Base-by-base conservation (phyloP, 2,329 filamentous ascomycete genomes). In the Pseudopyricularia cyperi region DNA sequence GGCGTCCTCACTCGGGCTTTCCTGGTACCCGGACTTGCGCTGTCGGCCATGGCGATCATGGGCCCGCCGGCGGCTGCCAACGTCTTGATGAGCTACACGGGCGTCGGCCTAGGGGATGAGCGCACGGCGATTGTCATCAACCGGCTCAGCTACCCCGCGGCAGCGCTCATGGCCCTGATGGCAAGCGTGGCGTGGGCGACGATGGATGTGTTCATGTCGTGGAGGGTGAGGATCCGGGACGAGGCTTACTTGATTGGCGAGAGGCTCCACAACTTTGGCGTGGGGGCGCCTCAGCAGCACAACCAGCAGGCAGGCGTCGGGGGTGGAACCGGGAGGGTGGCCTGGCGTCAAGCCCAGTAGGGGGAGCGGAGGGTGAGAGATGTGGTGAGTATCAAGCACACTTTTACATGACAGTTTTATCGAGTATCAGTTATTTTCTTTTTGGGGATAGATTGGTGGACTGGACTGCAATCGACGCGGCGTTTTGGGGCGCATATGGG, bases 231-330 rank as follows among this genome's bases (percentile, higher is more conserved):
- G 53, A 89, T 98, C 47, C 76, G 89, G 37, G 94, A 98, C 65
- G 94, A 98, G 68, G 90, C 95, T 0, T 98, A 98, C 65, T 72
- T 98, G 46, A 93, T 97, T 62, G 93, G 93, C 2, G 91, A 98
- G 70, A 73, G 90, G 54, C 68, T 98, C 61, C 94, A 98, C 69
- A 98, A 98, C 66, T 95, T 96, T 68, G 87, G 89, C 4, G 33
- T 24, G 15, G 39, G 39, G 19, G 39, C 22, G 9, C 39, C 39
- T 17, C 39, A 44, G 19, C 39, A 44, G 22, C 39, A 44, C 22
- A n/a, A n/a, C 24, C 39, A 19, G 39, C 39, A 24, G n/a, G 19
- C 39, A 14, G 39, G 39, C 15, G 39, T 44, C 24, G 39, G 22
- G 39, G 39, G 22, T 8, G 39, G 39, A 44, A 19, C 39, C 12